phyloP scores from a whole-genome alignment of 768 basidiomycete genomes.

The Daedaleopsis nitida region DNA sequence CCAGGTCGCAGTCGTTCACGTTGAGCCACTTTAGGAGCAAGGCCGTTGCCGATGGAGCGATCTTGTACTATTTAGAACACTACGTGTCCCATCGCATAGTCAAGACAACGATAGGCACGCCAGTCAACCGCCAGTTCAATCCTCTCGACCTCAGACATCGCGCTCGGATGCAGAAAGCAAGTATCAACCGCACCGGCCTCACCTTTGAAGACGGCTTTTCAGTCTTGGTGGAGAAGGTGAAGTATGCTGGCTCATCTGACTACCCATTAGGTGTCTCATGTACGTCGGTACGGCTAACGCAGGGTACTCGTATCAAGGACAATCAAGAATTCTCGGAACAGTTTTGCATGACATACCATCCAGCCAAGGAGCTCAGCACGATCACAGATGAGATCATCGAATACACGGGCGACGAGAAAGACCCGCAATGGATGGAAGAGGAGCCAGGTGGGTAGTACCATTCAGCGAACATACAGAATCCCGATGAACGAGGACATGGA shows the following conservation, averaged over 20 bases:
- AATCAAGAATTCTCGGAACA: constrained; percentile 1
- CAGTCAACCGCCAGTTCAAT: constrained; percentile 41
- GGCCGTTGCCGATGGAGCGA: constrained; percentile 57
- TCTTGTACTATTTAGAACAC: constrained; percentile 46
- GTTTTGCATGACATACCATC: background rate
- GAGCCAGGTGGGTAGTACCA: background rate
- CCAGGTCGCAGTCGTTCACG: constrained; percentile 11
- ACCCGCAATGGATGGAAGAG: background rate
- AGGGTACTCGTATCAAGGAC: background rate
- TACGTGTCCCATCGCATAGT: constrained; percentile 51
- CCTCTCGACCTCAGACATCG: constrained; percentile 41
- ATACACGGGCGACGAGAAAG: constrained; percentile 31
- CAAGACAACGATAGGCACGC: constrained; percentile 50
- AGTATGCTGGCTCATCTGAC: constrained; percentile 7
- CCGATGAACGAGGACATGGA: background rate
- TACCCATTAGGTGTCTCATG: too few species aligned
- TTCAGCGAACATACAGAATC: background rate
- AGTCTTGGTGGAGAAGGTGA: constrained; percentile 18
- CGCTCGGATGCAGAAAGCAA: constrained; percentile 39
- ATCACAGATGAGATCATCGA: constrained; percentile 32
- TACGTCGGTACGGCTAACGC: too few species aligned
- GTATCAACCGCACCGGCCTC: constrained; percentile 14
- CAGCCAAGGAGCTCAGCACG: background rate
- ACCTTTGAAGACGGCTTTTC: constrained; percentile 13
- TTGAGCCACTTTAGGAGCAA: constrained; percentile 36